Base-by-base conservation (phyloP, 164 flowering plant genomes). In the Stephania yunnanensis region DNA sequence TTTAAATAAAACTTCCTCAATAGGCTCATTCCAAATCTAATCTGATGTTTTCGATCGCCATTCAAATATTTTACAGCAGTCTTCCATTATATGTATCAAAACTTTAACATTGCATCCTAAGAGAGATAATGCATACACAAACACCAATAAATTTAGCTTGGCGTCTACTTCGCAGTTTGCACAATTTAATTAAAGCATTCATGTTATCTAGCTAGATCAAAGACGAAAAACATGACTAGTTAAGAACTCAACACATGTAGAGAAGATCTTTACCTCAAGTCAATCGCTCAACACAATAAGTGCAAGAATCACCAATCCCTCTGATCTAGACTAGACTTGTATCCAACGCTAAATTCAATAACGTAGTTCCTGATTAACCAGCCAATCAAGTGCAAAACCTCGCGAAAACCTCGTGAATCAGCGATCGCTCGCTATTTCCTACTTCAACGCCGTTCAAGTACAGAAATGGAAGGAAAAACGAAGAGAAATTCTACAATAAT, bases 381-480 rank as follows among this genome's bases (percentile, higher is more conserved):
- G 31, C 6, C 30, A 25, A 65, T 65, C 36, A 22, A 50, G 25
- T 15, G 30, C 64, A 53, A 70, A 58, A 25, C 29, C 58, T n/a
- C n/a, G 17, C 52, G 46, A 36, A 36, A 58, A 25, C 29, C 58
- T n/a, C n/a, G 17, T 44, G 46, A 36, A 36, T 36, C 42, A 36
- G 42, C 42, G 42, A 72, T 67, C 46, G 58, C 66, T 31, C 66
- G 61, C 22, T 71, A 42, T 55, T 74, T 72, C 5, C 7, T 58
- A 58, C 31, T 77, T 46, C 8, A 7, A 42, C 29, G 20, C 25
- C 74, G 53, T 53, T 68, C 52, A 74, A 53, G 78, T 61, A 52
- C 68, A 69, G 52, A 65, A 17, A 50, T 5, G 64, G 53, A 45
- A 10, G 46, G 55, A 46, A 36, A 69, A 15, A 7, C 19, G 31